Base-by-base conservation (phyloP, 1,284 basidiomycete species). In the Malassezia sympodialis region DNA sequence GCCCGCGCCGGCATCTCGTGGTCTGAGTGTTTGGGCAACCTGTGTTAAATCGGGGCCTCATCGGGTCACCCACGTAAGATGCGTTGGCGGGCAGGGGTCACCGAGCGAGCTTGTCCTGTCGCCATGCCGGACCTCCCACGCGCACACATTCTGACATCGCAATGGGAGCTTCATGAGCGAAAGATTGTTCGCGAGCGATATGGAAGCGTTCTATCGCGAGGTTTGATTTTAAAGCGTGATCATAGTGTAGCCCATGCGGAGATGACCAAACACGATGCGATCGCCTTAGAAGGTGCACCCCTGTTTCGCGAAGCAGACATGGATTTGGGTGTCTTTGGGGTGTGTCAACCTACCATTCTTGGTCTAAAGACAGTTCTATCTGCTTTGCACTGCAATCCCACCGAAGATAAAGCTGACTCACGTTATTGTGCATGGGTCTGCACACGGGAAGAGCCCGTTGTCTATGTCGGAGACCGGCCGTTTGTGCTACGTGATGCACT, bases 401-500 rank as follows among this genome's bases (percentile, higher is more conserved):
- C 41, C 1, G 41, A 43, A 24, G 27, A 28, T 7, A 24, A 43
- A 12, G 46, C 56, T n/a, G 56, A 54, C 11, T 14, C 14, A 21
- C 47, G 44, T 10, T 72, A 73, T 52, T 76, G 76, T 12, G 75
- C 77, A 14, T 81, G 79, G 79, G 78, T 80, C 58, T 79, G 78
- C 63, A 79, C 79, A 1, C 63, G 79, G 21, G 79, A 80, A 53
- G 94, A 96, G 78, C 93, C 94, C 12, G 93, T 98, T 82, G 83
- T 93, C 37, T 91, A 90, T 69, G 91, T 96, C 58, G 90, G 88
- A 50, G 89, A 89, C 11, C 74, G 90, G 27, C 90, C 94, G 0
- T 98, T 94, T 68, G 93, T 99, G 12, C 79, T 98, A n/a, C 82
- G 94, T 46, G 93, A 99, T 74, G 84, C 87, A 0, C 82, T 87